A percentile compares a stretch with the other conserved stretches of the same genome.
Evolutionary conservation across 2,329 filamentous ascomycete genomes (phyloP).

Genomic region (Leptographium radiaticola): DNA sequence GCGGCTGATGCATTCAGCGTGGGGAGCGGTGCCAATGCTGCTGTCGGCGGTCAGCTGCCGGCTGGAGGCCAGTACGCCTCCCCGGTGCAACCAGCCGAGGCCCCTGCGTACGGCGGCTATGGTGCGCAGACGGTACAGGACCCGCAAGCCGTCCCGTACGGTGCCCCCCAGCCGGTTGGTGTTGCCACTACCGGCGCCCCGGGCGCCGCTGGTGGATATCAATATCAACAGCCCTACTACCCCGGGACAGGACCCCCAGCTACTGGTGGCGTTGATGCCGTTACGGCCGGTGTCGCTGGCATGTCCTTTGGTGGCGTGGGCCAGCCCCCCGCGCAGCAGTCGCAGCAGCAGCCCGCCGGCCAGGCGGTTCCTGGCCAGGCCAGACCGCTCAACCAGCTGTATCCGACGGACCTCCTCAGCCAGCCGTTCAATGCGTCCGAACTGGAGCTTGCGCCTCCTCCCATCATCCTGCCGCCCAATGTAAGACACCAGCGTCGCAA

Average conservation of each 20-base stretch:
- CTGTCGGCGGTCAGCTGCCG: constrained; percentile 31
- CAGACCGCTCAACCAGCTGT: constrained; percentile 68
- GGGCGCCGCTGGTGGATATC: constrained; percentile 46
- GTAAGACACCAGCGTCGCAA: constrained; percentile 39
- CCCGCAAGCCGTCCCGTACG: constrained; percentile 27
- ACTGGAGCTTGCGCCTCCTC: constrained; percentile 79
- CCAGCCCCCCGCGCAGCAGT: constrained; percentile 24
- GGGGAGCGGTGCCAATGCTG: constrained; percentile 71
- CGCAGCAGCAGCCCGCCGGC: constrained; percentile 37
- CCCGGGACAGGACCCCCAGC: constrained; percentile 29
- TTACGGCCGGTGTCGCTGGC: constrained; percentile 75
- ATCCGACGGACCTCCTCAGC: constrained; percentile 80
- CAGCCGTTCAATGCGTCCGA: constrained; percentile 92
- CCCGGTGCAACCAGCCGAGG: constrained; percentile 23
- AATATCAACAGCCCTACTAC: constrained; percentile 56
- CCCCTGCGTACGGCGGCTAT: constrained; percentile 46
- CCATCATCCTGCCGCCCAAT: constrained; percentile 82
- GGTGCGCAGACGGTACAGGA: constrained; percentile 33
- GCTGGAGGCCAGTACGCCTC: constrained; percentile 32
- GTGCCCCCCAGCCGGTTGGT: constrained; percentile 27
- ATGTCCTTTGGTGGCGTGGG: constrained; percentile 67
- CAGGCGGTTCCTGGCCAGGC: constrained; percentile 26
- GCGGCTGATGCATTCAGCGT: constrained; percentile 93
- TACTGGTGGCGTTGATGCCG: constrained; percentile 45
- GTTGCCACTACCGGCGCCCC: constrained; percentile 24